Base-by-base conservation (phyloP, 208 protist genomes). In the Acanthamoeba sp. region DNA sequence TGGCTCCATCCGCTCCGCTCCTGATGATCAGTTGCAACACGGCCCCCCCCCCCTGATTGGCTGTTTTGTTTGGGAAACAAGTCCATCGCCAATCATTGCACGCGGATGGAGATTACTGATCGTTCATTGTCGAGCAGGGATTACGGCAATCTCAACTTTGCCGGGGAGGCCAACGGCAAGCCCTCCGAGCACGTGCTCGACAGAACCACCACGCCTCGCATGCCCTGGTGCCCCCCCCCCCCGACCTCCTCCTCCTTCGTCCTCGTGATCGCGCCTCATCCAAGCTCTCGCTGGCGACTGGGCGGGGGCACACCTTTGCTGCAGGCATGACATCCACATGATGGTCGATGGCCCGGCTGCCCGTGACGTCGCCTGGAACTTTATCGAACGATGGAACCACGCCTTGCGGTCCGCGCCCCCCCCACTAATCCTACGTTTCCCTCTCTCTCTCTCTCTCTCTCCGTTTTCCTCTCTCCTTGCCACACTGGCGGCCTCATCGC, bases 321-420 rank as follows among this genome's bases (percentile, higher is more conserved):
- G 20, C 62, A 69, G 62, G 62, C 94, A 95, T 52, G 94, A 95
- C 29, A 42, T 95, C 24, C 94, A 95, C 82, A 85, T 52, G 50
- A 62, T 40, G 50, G 84, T 95, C 3, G 55, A 89, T 29, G 94
- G 94, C 6, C 24, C 42, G 36, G 55, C 94, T 32, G 94, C 84
- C 27, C 20, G 34, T 22, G 94, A 95, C 50, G 64, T 95, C 6
- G 80, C 76, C 36, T 55, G 55, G 40, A 92, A 89, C 45, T 95
- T 95, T 24, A 94, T 95, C 38, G 42, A 95, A 32, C 27, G 84
- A 50, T 95, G 94, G 94, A 95, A 95, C 84, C 69, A 93, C 52
- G 73, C 73, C 73, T 38, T 84, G 34, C 73, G 42, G 42, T 55
- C 24, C 69, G 69, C 7, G 7, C 69, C 34, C 14, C 24, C n/a